Evolutionary conservation across 805 yeast species (phyloP), one percentile per base, ranked within the genome.

Genomic region (Candida orba): DNA sequence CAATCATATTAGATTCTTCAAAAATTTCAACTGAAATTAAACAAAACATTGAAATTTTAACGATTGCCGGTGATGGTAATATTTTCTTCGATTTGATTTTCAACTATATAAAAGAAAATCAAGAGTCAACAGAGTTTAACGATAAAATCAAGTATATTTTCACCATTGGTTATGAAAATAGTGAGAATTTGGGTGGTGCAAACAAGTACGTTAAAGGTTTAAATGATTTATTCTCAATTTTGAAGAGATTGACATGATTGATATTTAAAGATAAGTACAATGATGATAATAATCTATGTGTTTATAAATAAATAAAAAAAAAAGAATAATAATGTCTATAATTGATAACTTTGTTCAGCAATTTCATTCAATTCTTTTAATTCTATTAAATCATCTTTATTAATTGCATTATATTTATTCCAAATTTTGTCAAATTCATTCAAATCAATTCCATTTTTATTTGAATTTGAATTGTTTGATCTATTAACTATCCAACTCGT

Each of bases 21-120:
- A 31, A 15, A 15, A 31, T 8, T 31, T 31, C 18, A 31, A 31
- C 34, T 15, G 34, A 31, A 15, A 5, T 15, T 8, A n/a, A 15
- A n/a, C 22, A 25, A 5, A 24, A 18, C 14, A 30, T 74, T 31
- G 72, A 69, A 20, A 67, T 77, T 41, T 57, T 79, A 14, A 70
- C 81, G 49, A 67, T 77, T 36, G 76, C 81, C 39, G 91, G 91
- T 27, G 81, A 85, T 2, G 69, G 78, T 4, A 74, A 82, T 8
- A 78, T 83, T 1, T 68, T 79, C n/a, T 83, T 82, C 55, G 93
- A 85, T 52, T 79, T 84, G 15, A 61, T 78, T 22, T 81, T 75
- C 63, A 78, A 75, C 42, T 72, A 69, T 49, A 74, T 76, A 23
- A 73, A 76, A 46, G 67, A 63, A 44, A 47, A 39, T 15, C 33